These are phyloP conservation scores for Tuber calosporum DNA, from an alignment of 495 filamentous ascomycete genomes.

Conservation along the genomic window DNA sequence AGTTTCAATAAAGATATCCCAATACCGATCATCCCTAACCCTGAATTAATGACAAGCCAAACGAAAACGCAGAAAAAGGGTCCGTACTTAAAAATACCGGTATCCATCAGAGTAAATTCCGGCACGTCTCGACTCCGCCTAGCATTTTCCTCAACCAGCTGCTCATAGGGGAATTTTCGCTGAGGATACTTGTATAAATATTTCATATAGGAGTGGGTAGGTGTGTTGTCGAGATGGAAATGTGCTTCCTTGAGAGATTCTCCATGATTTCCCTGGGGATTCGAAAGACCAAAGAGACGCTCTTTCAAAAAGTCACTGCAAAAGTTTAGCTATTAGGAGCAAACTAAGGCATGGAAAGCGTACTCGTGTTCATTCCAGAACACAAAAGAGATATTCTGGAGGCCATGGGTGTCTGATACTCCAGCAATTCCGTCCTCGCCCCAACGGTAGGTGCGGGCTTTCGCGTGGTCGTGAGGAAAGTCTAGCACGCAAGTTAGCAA, in stretches of 20 bases:
- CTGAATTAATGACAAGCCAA: conserved; percentile 8
- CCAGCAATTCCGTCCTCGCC: conserved; percentile 96
- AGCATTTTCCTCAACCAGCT: conserved; percentile 75
- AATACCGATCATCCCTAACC: conserved; percentile 70
- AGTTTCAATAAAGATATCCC: conserved; percentile 94
- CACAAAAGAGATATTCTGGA: conserved; percentile 85
- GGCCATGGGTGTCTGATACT: conserved; percentile 81
- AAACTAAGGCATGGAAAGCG: conserved; percentile 8
- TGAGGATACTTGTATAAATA: conserved; percentile 96
- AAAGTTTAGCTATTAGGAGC: conserved; percentile 23
- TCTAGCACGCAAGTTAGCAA: conserved; percentile 48
- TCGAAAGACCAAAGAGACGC: conserved; percentile 85
- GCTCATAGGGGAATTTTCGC: conserved; percentile 80
- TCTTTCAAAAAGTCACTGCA: conserved; percentile 83
- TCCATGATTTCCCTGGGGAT: conserved; percentile 93
- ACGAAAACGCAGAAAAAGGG: not conserved
- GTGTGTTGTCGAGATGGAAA: conserved; percentile 93
- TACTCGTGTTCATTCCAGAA: conserved; percentile 98
- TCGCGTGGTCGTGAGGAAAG: conserved; percentile 85
- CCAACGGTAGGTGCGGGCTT: conserved; percentile 83
- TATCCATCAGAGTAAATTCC: conserved; percentile 89
- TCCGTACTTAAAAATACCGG: conserved; percentile 64
- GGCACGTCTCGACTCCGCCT: conserved; percentile 62
- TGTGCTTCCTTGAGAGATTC: conserved; percentile 94
- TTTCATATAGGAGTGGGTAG: conserved; percentile 95